These are phyloP conservation scores for Leccinum subtestaceum DNA, from an alignment of 768 basidiomycete genomes.

Conservation along the genomic window DNA sequence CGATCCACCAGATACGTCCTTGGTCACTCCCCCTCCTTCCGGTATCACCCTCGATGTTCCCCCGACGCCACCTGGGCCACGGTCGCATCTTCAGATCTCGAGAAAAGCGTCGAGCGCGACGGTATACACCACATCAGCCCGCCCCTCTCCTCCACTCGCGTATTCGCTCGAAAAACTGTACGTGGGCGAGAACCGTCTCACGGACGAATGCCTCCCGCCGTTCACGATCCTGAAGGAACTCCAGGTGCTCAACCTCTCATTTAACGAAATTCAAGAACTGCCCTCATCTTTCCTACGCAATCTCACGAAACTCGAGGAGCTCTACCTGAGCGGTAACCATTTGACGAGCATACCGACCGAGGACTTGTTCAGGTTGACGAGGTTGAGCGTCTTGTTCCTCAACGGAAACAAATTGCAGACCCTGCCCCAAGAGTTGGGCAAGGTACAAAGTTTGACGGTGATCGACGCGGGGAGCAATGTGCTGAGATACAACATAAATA, in stretches of 20 bases:
- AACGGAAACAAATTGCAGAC: conserved; percentile 95
- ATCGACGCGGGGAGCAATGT: conserved; percentile 93
- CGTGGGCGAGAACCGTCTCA: conserved; percentile 85
- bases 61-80: conserved; percentile 6
- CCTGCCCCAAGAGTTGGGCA: conserved; percentile 85
- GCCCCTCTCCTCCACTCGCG: conserved; percentile 56
- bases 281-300: conserved; percentile 74
- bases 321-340: conserved; percentile 96
- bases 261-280: conserved; percentile 91
- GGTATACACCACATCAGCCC: conserved; percentile 28
- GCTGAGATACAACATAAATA: conserved; percentile 95
- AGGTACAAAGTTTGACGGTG: conserved; percentile 71
- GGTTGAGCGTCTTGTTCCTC: conserved; percentile 73
- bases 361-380: conserved; percentile 70
- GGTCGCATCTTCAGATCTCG: conserved; percentile 22
- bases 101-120: conserved; percentile 36
- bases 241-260: conserved; percentile 83
- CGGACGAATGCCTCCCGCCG: conserved; percentile 73
- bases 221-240: conserved; percentile 77
- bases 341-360: conserved; percentile 87
- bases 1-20: conserved; percentile 47
- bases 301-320: conserved; percentile 68
- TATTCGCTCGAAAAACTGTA: conserved; percentile 74
- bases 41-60: conserved; percentile 24
- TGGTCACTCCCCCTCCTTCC: conserved; percentile 26